phyloP scores from a whole-genome alignment of 768 basidiomycete genomes.

The Pleurotus salmoneostramineus region DNA sequence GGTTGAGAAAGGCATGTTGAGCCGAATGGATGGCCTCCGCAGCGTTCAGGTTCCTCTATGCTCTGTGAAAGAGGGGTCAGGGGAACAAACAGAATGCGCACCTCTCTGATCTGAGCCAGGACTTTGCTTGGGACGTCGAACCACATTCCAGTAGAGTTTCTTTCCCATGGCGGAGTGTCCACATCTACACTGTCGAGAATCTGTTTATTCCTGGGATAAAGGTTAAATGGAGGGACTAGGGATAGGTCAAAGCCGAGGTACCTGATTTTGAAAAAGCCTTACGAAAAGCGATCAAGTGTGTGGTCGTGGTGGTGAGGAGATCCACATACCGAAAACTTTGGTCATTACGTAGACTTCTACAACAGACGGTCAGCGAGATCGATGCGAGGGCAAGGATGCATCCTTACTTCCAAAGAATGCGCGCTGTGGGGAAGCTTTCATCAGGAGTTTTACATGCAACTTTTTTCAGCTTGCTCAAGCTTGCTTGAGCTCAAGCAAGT shows the following conservation, averaged over 20 bases:
- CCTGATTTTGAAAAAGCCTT: slow-evolving; percentile 83
- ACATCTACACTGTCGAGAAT: slow-evolving; percentile 79
- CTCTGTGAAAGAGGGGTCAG: slow-evolving; percentile 39
- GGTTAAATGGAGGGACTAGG: neutral
- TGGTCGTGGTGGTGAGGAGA: neutral
- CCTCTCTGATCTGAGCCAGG: slow-evolving; percentile 43
- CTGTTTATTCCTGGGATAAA: slow-evolving; percentile 38
- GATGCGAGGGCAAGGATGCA: neutral
- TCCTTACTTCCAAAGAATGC: slow-evolving; percentile 73
- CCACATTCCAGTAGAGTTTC: slow-evolving; percentile 74
- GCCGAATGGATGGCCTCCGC: slow-evolving; percentile 86
- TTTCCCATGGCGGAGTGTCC: slow-evolving; percentile 74
- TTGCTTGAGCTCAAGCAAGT: too few species aligned
- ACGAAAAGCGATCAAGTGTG: neutral
- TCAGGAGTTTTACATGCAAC: too few species aligned
- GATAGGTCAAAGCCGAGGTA: slow-evolving; percentile 17
- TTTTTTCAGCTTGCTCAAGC: too few species aligned
- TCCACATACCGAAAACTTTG: slow-evolving; percentile 67
- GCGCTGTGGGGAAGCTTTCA: slow-evolving; percentile 41
- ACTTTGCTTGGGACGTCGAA: slow-evolving; percentile 61
- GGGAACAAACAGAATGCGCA: slow-evolving; percentile 42
- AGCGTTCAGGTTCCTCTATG: slow-evolving; percentile 42
- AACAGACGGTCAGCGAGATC: neutral
- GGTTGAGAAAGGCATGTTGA: slow-evolving; percentile 78
- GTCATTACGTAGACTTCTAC: slow-evolving; percentile 61